phyloP scores from a whole-genome alignment of 176 grass and related monocot species.

The Rhynchospora tenuis region DNA sequence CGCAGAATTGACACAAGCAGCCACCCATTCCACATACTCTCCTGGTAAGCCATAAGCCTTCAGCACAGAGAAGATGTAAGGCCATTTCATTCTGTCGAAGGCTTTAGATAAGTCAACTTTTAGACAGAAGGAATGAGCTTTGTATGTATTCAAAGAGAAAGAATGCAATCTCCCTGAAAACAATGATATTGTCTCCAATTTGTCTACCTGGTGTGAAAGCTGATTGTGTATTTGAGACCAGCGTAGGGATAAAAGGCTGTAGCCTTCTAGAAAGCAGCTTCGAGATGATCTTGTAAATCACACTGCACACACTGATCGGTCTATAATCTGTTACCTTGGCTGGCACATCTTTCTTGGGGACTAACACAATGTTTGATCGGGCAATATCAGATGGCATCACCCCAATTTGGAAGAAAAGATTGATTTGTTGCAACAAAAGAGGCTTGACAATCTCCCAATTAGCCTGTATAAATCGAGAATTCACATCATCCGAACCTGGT shows the following conservation, averaged over 20 bases:
- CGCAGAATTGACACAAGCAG: neutral
- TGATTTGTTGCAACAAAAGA: too few relatives aligned
- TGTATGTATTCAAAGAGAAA: neutral
- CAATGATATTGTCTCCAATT: neutral
- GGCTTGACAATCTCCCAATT: too few relatives aligned
- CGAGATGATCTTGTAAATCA: neutral
- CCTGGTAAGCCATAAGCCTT: neutral
- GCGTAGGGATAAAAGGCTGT: neutral
- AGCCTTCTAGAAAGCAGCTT: neutral
- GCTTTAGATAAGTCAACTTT: neutral
- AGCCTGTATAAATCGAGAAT: too few relatives aligned
- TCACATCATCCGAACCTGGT: too few relatives aligned
- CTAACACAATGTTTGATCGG: neutral
- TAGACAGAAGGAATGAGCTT: neutral
- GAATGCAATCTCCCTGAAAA: neutral
- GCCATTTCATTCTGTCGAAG: neutral
- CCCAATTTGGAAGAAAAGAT: too few relatives aligned
- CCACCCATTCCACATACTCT: too few relatives aligned
- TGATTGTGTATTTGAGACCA: neutral
- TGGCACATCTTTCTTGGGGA: neutral
- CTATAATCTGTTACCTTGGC: neutral
- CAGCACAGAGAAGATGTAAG: neutral
- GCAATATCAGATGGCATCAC: too few relatives aligned
- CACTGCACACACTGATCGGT: neutral
- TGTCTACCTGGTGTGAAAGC: neutral